Percentiles rank a stretch among this genome's conserved stretches.
These are phyloP conservation scores for Trametes polyzona DNA, from an alignment of 1,284 basidiomycete genomes.

Conservation along the genomic window DNA sequence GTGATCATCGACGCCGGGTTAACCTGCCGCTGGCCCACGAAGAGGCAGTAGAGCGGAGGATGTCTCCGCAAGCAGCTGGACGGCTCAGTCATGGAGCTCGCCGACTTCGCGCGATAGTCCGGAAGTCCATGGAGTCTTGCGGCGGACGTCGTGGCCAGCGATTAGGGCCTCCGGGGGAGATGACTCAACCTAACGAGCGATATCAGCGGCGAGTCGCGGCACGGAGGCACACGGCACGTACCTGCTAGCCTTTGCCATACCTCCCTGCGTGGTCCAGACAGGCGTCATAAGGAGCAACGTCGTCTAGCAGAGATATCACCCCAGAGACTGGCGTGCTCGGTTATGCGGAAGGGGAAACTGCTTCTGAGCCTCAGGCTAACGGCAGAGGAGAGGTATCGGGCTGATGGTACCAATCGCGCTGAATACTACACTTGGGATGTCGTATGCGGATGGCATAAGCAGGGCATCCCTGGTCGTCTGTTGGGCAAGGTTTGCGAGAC, in stretches of 20 bases:
- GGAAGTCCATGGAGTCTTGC: not conserved
- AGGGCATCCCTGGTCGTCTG: too few relatives aligned
- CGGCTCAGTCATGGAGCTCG: not conserved
- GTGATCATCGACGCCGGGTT: too few relatives aligned
- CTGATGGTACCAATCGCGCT: not conserved
- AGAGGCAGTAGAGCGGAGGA: too few relatives aligned
- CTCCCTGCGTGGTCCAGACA: not conserved
- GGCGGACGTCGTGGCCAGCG: not conserved
- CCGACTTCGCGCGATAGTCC: not conserved
- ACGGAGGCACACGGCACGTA: not conserved
- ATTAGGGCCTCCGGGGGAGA: not conserved
- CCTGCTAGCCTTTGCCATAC: not conserved
- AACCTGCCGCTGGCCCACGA: too few relatives aligned
- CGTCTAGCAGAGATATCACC: not conserved
- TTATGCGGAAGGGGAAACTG: not conserved
- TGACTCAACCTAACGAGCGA: not conserved
- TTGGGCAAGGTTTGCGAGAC: too few relatives aligned
- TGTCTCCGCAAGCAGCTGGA: not conserved
- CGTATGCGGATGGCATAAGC: not conserved
- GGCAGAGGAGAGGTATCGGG: not conserved
- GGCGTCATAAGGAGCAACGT: not conserved
- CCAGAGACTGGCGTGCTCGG: not conserved
- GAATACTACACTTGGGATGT: not conserved
- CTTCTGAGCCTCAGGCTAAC: not conserved
- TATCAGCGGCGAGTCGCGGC: too few relatives aligned